Evolutionary conservation across 345 rosid genomes (phyloP).

Genomic region (Mangifera indica): DNA sequence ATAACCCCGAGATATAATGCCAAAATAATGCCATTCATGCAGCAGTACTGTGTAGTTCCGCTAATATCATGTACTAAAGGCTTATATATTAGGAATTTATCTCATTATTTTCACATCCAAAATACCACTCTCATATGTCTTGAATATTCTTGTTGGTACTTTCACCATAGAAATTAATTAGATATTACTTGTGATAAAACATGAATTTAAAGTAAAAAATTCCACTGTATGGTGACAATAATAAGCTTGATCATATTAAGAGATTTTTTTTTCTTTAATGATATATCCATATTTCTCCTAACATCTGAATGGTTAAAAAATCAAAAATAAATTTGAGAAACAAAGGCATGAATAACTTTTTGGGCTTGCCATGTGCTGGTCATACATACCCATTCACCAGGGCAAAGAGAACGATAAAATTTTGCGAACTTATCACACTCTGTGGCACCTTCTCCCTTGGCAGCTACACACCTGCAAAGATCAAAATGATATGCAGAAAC

Average conservation of each 20-base stretch:
- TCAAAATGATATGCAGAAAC: slow-evolving; percentile 5
- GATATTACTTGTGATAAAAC: neutral
- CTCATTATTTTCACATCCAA: neutral
- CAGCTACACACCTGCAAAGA: slow-evolving; percentile 71
- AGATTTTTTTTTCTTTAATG: no score
- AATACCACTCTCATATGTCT: neutral
- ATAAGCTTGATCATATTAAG: neutral
- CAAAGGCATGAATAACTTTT: neutral
- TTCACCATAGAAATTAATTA: neutral
- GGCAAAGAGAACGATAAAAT: slow-evolving; percentile 91
- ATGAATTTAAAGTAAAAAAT: no score
- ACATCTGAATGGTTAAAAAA: neutral
- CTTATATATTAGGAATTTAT: no score
- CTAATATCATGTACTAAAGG: no score
- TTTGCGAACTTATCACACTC: slow-evolving; percentile 93
- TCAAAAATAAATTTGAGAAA: neutral
- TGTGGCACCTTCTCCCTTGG: slow-evolving; percentile 86
- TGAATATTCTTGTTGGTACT: neutral
- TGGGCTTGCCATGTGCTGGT: neutral
- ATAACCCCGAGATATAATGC: no score
- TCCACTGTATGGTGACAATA: no score
- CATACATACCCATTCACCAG: slow-evolving; percentile 88
- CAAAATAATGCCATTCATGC: neutral
- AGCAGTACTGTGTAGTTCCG: neutral
- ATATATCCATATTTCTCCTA: neutral